Conservation (phyloP, 139 green algal species). For the Yamagishiella unicocca region DNA sequence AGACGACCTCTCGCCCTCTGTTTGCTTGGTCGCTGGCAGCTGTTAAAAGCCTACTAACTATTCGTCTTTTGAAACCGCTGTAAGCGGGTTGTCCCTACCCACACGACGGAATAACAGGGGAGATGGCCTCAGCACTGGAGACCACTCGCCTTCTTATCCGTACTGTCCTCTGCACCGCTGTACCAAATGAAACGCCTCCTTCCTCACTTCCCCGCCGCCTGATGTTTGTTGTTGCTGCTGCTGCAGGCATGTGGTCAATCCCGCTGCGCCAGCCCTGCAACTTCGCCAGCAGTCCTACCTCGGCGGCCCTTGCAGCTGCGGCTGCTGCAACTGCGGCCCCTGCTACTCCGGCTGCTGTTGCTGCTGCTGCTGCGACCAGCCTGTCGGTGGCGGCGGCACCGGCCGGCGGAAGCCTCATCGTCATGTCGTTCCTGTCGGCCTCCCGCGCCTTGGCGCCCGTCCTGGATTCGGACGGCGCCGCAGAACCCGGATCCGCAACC, state of each 20-base stretch:
- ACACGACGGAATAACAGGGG: too few species aligned
- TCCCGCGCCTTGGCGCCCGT: conserved; percentile 5
- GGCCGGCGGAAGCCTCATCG: conserved; percentile 13
- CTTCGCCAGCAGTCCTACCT: neutral
- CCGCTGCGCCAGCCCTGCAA: neutral
- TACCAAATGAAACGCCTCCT: too few species aligned
- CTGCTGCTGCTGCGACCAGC: neutral
- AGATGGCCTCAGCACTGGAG: too few species aligned
- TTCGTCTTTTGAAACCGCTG: too few species aligned
- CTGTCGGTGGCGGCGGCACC: neutral
- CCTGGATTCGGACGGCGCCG: neutral
- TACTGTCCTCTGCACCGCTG: too few species aligned
- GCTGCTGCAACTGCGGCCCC: neutral
- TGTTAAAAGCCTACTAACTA: too few species aligned
- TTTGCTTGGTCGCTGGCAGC: too few species aligned
- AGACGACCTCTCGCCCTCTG: too few species aligned
- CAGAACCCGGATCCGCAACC: neutral
- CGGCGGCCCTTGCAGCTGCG: neutral
- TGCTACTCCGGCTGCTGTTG: neutral
- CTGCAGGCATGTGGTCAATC: conserved; percentile 31
- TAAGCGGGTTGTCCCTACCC: too few species aligned
- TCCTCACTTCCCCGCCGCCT: neutral
- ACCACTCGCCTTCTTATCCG: too few species aligned
- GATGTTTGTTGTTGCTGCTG: neutral
- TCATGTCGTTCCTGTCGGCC: conserved; percentile 31